Evolutionary conservation across 441 rosid species (phyloP).

Genomic region (Pelargonium fulgidum): DNA sequence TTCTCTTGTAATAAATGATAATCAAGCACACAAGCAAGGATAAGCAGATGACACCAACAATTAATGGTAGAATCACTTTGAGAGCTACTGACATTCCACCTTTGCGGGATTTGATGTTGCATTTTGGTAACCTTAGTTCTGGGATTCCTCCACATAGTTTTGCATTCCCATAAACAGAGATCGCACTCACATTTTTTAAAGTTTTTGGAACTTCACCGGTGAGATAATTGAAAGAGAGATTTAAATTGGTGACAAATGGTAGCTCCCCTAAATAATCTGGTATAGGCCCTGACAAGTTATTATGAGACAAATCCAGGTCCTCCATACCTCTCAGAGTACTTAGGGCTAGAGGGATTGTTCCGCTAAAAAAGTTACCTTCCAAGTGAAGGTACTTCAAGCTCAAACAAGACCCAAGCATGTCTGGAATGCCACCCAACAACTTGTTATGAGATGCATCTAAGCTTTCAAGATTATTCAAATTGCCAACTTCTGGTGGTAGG

Average conservation of each 20-base stretch:
- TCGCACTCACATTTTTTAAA: conserved; percentile 15
- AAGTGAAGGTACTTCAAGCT: background rate
- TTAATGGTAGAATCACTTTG: background rate
- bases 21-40: background rate
- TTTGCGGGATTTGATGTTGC: conserved; percentile 6
- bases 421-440: conserved; percentile 20
- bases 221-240: conserved; percentile 23
- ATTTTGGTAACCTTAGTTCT: conserved; percentile 16
- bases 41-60: background rate
- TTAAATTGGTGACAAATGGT: conserved; percentile 12
- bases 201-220: conserved; percentile 24
- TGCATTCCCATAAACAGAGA: conserved; percentile 20
- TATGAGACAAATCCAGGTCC: conserved; percentile 2
- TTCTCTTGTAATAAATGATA: background rate
- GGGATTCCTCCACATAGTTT: conserved; percentile 27
- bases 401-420: conserved; percentile 8
- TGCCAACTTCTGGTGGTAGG: conserved; percentile 17
- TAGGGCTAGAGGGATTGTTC: background rate
- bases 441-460: conserved; percentile 16
- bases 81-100: background rate
- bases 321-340: background rate
- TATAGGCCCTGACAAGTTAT: background rate
- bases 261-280: conserved; percentile 1
- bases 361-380: background rate
- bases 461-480: background rate